Conservation (phyloP, 2,329 filamentous ascomycete species). For the Emericellopsis atlantica region DNA sequence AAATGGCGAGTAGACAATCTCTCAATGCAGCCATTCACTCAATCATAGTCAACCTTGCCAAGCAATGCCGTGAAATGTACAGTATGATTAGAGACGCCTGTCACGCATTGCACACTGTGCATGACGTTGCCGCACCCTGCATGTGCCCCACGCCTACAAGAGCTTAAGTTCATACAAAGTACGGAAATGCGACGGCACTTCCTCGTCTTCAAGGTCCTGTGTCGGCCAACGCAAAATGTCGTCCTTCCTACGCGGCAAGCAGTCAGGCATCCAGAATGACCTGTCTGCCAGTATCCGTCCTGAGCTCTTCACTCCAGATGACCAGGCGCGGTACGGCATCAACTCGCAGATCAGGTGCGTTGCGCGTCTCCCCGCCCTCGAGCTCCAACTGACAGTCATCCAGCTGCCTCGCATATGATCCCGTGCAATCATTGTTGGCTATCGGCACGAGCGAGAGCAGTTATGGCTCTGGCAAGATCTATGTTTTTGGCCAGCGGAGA, state of each 20-base stretch:
- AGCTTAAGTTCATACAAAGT: neutral
- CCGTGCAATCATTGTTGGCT: conserved; percentile 84
- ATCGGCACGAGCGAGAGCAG: conserved; percentile 81
- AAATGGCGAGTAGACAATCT: neutral
- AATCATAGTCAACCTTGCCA: no score
- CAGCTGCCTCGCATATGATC: conserved; percentile 80
- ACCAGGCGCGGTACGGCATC: conserved; percentile 73
- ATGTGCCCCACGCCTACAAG: neutral
- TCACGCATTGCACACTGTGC: neutral
- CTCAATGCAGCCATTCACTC: no score
- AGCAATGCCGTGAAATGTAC: neutral
- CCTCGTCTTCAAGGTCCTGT: neutral
- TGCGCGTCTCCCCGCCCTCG: neutral
- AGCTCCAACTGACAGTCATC: conserved; percentile 13
- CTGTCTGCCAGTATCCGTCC: conserved; percentile 70
- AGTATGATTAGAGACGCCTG: neutral
- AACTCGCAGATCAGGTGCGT: conserved; percentile 57
- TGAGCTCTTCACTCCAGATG: conserved; percentile 71
- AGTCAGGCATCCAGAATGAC: conserved; percentile 85
- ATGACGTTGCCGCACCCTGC: conserved; percentile 2
- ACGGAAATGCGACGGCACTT: neutral
- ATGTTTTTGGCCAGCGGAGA: conserved; percentile 72
- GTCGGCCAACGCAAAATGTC: conserved; percentile 51
- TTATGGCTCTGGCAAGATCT: conserved; percentile 78
- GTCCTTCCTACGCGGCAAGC: conserved; percentile 80